Evolutionary conservation across 1,284 basidiomycete species (phyloP).

Genomic region (Moesziomyces aphidis): DNA sequence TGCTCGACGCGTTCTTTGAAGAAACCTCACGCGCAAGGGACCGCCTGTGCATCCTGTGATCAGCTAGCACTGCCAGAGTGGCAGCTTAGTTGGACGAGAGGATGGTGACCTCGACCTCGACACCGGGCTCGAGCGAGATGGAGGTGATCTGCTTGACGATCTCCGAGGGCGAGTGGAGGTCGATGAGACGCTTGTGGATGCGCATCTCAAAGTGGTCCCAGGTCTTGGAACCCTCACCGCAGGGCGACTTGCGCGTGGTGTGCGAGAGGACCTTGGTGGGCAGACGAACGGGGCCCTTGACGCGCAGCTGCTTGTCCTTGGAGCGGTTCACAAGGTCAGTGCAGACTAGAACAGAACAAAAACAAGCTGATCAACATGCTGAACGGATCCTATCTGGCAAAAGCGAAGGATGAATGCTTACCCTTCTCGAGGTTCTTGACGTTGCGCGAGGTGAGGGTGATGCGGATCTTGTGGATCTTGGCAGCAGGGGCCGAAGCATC

Average conservation of each 20-base stretch:
- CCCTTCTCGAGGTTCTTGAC: slow-evolving; percentile 99
- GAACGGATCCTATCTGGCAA: not conserved
- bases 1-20: too few species aligned
- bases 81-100: slow-evolving; percentile 71
- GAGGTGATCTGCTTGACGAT: slow-evolving; percentile 99
- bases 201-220: slow-evolving; percentile 99
- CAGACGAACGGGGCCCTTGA: slow-evolving; percentile 98
- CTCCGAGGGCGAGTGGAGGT: slow-evolving; percentile 97
- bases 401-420: slow-evolving; percentile 68
- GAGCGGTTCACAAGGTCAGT: slow-evolving; percentile 96
- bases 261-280: slow-evolving; percentile 99
- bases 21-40: slow-evolving; percentile 4
- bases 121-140: slow-evolving; percentile 98
- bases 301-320: slow-evolving; percentile 99
- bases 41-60: not conserved
- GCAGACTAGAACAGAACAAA: slow-evolving; percentile 76
- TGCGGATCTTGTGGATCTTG: slow-evolving; percentile 99
- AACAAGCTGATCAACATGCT: not conserved
- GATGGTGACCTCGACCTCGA: slow-evolving; percentile 99
- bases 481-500: slow-evolving; percentile 78
- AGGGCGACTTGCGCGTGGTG: slow-evolving; percentile 81
- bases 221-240: slow-evolving; percentile 99
- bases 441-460: slow-evolving; percentile 97
- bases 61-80: not conserved
- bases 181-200: slow-evolving; percentile 99